Evolutionary conservation across 495 filamentous ascomycete species (phyloP).

Genomic region (Podospora pseudocomata): DNA sequence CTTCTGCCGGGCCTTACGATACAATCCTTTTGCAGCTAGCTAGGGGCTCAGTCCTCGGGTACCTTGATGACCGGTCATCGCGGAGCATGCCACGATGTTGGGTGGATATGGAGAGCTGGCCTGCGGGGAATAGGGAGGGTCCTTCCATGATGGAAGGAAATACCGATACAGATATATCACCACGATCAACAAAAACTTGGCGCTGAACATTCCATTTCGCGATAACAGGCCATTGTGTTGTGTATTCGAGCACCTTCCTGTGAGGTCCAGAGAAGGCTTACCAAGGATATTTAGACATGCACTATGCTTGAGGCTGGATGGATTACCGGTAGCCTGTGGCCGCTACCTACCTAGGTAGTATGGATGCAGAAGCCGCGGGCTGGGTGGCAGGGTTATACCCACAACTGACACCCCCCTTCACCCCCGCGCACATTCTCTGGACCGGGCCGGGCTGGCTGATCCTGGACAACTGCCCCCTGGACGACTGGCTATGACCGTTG

Average conservation of each 20-base stretch:
- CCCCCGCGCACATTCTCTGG: slow-evolving; percentile 23
- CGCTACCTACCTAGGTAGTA: slow-evolving; percentile 15
- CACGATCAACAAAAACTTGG: neutral
- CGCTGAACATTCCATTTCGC: neutral
- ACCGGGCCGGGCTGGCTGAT: slow-evolving; percentile 25
- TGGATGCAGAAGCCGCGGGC: slow-evolving; percentile 14
- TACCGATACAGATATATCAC: neutral
- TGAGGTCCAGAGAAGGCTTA: neutral
- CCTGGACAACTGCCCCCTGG: slow-evolving; percentile 23
- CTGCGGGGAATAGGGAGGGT: neutral
- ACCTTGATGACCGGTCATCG: neutral
- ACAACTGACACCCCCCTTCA: slow-evolving; percentile 14
- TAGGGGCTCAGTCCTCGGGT: neutral
- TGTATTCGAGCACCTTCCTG: neutral
- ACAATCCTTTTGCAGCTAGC: neutral
- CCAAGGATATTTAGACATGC: slow-evolving; percentile 7
- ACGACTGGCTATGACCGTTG: slow-evolving; percentile 20
- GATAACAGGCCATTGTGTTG: neutral
- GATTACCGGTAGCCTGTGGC: neutral
- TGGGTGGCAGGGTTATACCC: slow-evolving; percentile 23
- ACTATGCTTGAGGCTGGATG: neutral
- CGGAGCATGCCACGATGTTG: neutral
- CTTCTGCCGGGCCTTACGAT: slow-evolving; percentile 25
- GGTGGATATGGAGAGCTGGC: neutral
- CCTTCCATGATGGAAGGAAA: neutral